These are phyloP conservation scores for Sanguinoderma infundibulare DNA, from an alignment of 1,284 basidiomycete species.

Conservation along the genomic window DNA sequence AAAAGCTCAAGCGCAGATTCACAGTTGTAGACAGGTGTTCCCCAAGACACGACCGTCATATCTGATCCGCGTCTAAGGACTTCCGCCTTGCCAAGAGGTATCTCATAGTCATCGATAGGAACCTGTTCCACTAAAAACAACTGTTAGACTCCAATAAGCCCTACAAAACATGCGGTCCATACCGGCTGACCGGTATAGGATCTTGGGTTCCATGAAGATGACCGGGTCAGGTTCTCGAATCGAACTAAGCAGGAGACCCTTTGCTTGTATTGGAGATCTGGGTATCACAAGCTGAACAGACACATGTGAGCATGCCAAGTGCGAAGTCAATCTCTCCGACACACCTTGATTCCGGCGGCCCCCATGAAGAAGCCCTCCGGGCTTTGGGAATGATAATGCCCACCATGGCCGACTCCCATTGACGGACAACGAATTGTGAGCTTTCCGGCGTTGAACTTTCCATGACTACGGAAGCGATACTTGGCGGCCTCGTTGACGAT, in stretches of 20 bases:
- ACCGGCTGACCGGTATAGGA: constrained; percentile 85
- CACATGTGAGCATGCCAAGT: constrained; percentile 36
- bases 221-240: constrained; percentile 94
- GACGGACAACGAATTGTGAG: constrained; percentile 89
- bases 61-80: constrained; percentile 77
- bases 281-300: constrained; percentile 80
- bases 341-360: constrained; percentile 83
- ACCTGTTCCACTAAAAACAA: constrained; percentile 80
- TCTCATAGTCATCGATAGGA: constrained; percentile 83
- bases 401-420: constrained; percentile 93
- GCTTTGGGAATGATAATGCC: constrained; percentile 92
- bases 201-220: constrained; percentile 94
- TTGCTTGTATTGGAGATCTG: constrained; percentile 92
- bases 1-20: constrained; percentile 80
- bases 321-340: background rate
- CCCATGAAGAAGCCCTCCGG: constrained; percentile 95
- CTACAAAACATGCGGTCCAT: background rate
- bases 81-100: constrained; percentile 85
- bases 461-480: constrained; percentile 88
- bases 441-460: constrained; percentile 82
- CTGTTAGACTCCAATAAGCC: background rate
- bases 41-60: constrained; percentile 89
- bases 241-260: constrained; percentile 84
- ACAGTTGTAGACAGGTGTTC: constrained; percentile 91
- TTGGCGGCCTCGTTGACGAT: constrained; percentile 97